Evolutionary conservation across 345 rosid species (phyloP).

Genomic region (Theobroma cacao): DNA sequence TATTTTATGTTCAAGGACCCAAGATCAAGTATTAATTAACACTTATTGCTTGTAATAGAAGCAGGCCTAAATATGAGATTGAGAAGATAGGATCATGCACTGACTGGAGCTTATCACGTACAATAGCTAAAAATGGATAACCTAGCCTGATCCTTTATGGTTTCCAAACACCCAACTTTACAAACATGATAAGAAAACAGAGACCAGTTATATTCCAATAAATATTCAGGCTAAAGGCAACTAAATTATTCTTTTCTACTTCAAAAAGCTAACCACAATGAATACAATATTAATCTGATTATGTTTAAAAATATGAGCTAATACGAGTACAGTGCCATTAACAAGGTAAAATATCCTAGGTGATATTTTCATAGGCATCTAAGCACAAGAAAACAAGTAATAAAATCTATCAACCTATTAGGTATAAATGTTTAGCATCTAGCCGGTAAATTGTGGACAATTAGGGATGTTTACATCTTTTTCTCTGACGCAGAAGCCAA

Average conservation of each 20-base stretch:
- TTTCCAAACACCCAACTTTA: background rate
- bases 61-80: background rate
- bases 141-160: background rate
- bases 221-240: background rate
- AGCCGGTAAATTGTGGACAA: background rate
- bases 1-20: background rate
- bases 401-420: background rate
- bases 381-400: background rate
- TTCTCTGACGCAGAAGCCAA: background rate
- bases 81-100: background rate
- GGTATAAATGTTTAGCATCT: background rate
- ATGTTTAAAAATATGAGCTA: background rate
- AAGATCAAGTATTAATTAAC: background rate
- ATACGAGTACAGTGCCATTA: background rate
- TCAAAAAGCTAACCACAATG: background rate
- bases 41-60: background rate
- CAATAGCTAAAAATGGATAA: background rate
- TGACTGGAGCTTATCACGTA: background rate
- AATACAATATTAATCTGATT: background rate
- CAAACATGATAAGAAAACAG: background rate
- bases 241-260: background rate
- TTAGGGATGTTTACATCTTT: background rate
- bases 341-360: background rate
- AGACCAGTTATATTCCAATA: background rate
- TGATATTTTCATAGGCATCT: background rate